Conservation (phyloP, 2,329 filamentous ascomycete species). For the Pyrenophora seminiperda region DNA sequence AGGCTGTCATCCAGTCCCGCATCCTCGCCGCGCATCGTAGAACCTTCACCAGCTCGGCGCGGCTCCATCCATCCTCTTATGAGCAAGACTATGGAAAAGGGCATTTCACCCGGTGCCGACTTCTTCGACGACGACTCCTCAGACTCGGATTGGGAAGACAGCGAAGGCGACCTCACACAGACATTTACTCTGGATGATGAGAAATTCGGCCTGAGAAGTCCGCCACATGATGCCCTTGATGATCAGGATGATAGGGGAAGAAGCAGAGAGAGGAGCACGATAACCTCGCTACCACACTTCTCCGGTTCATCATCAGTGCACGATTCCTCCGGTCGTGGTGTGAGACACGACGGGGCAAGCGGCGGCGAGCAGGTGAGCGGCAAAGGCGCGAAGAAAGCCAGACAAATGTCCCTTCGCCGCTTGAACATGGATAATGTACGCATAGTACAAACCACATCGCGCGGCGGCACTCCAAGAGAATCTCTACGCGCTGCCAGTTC, state of each 20-base stretch:
- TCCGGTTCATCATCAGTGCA: slow-evolving; percentile 12
- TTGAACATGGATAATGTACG: slow-evolving; percentile 27
- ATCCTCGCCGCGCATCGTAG: slow-evolving; percentile 36
- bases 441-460: slow-evolving; percentile 31
- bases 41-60: slow-evolving; percentile 24
- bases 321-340: slow-evolving; percentile 15
- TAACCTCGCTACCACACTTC: slow-evolving; percentile 24
- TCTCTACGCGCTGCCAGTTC: slow-evolving; percentile 23
- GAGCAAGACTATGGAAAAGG: slow-evolving; percentile 31
- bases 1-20: slow-evolving; percentile 38
- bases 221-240: slow-evolving; percentile 5
- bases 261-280: slow-evolving; percentile 17
- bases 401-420: slow-evolving; percentile 31
- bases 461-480: slow-evolving; percentile 24
- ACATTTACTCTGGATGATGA: slow-evolving; percentile 13
- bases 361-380: neutral
- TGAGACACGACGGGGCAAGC: neutral
- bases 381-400: slow-evolving; percentile 24
- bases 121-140: slow-evolving; percentile 39
- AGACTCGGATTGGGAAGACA: slow-evolving; percentile 33
- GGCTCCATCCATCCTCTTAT: slow-evolving; percentile 32
- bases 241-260: slow-evolving; percentile 10
- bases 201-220: slow-evolving; percentile 8
- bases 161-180: slow-evolving; percentile 23
- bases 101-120: slow-evolving; percentile 26